A percentile compares a stretch with the other conserved stretches of the same genome.
These are phyloP conservation scores for Filobasidium floriforme DNA, from an alignment of 768 basidiomycete species.

Conservation along the genomic window DNA sequence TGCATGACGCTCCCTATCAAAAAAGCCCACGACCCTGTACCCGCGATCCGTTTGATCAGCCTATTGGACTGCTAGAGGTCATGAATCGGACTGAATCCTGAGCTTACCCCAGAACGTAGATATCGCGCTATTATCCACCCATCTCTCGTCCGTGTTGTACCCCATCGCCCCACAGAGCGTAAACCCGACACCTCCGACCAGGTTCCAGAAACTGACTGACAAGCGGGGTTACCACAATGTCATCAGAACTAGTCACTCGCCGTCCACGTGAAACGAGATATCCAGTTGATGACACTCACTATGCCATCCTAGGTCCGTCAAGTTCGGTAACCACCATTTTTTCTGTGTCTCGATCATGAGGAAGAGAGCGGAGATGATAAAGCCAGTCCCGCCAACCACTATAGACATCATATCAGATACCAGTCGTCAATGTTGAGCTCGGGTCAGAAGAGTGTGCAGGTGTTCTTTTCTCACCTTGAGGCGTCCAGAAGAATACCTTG, in stretches of 20 bases:
- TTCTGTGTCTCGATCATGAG: slow-evolving; percentile 56
- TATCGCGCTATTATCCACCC: slow-evolving; percentile 19
- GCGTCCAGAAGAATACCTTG: slow-evolving; percentile 57
- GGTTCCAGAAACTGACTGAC: slow-evolving; percentile 54
- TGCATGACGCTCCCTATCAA: slow-evolving; percentile 56
- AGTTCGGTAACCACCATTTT: slow-evolving; percentile 53
- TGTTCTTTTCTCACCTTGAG: slow-evolving; percentile 51
- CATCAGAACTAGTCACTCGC: no score
- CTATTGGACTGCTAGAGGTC: neutral
- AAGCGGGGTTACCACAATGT: slow-evolving; percentile 11
- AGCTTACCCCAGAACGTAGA: slow-evolving; percentile 23
- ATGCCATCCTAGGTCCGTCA: slow-evolving; percentile 54
- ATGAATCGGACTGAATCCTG: neutral
- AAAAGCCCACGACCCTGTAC: slow-evolving; percentile 53
- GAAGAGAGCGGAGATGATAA: slow-evolving; percentile 50
- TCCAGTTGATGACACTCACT: no score
- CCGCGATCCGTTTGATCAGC: neutral
- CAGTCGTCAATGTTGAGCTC: no score
- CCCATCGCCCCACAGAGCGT: slow-evolving; percentile 57
- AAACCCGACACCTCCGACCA: slow-evolving; percentile 57
- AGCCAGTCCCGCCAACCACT: slow-evolving; percentile 58
- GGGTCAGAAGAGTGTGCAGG: no score
- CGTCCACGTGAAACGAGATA: no score
- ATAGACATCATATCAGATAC: slow-evolving; percentile 3
- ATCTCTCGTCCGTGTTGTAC: slow-evolving; percentile 48